A percentile compares a stretch with the other conserved stretches of the same genome.
Evolutionary conservation across 2,329 filamentous ascomycete species (phyloP).

Genomic region (Xylariaceae sp.): DNA sequence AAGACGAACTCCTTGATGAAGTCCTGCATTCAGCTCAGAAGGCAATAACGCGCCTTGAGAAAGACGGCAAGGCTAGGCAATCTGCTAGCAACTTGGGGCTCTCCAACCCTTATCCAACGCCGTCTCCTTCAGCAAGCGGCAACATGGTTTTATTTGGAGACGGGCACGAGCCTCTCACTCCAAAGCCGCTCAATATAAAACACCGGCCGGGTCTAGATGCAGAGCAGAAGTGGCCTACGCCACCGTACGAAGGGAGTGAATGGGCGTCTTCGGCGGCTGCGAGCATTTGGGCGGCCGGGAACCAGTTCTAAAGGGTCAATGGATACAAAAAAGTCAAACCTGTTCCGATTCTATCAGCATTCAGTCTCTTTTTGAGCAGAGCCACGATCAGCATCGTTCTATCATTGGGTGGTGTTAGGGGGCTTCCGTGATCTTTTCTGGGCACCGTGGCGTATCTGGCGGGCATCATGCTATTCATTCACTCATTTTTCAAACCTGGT

Average conservation of each 20-base stretch:
- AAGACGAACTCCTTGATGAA: slow-evolving; percentile 93
- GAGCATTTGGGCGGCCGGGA: slow-evolving; percentile 72
- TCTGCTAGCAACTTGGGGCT: slow-evolving; percentile 61
- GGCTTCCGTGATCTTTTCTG: slow-evolving; percentile 22
- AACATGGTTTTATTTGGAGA: slow-evolving; percentile 72
- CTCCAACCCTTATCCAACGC: slow-evolving; percentile 60
- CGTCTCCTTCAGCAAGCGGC: slow-evolving; percentile 76
- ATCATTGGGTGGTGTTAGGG: slow-evolving; percentile 36
- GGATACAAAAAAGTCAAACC: background rate
- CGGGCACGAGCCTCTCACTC: slow-evolving; percentile 55
- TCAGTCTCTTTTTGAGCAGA: background rate
- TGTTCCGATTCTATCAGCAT: slow-evolving; percentile 1
- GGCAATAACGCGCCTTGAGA: slow-evolving; percentile 68
- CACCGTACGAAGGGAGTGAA: slow-evolving; percentile 88
- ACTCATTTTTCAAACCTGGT: slow-evolving; percentile 28
- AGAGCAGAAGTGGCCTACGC: slow-evolving; percentile 82
- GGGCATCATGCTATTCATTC: slow-evolving; percentile 30
- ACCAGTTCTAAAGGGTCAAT: slow-evolving; percentile 47
- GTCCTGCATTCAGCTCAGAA: slow-evolving; percentile 72
- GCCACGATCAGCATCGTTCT: slow-evolving; percentile 27
- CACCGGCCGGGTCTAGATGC: slow-evolving; percentile 45
- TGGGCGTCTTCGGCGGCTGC: slow-evolving; percentile 82
- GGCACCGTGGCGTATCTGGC: slow-evolving; percentile 20
- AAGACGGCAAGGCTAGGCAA: slow-evolving; percentile 52
- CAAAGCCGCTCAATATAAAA: slow-evolving; percentile 67